Base-by-base conservation (phyloP, 2,329 filamentous ascomycete genomes). In the Pseudogymnoascus sp. region DNA sequence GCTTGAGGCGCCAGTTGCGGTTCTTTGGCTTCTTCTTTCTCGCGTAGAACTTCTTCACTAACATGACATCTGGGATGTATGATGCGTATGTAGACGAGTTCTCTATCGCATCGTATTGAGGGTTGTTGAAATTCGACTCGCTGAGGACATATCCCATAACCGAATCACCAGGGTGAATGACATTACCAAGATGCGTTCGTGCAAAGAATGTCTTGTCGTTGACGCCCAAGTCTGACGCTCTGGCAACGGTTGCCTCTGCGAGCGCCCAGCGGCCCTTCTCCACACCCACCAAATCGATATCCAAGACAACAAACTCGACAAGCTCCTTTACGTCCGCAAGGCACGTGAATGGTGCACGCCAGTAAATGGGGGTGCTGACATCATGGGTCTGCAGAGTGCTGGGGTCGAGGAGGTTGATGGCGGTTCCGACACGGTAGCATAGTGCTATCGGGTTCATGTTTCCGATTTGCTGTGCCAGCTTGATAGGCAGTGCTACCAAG, bases 11-110 rank as follows among this genome's bases (percentile, higher is more conserved):
- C 94, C 94, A 99, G 80, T 90, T 90, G 68, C 95, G 86, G 74
- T 81, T 83, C 79, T 86, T 87, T 73, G 85, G 83, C 84, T 93
- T 96, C 79, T 89, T 87, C 76, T 89, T 88, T 68, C 90, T 85
- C 62, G 88, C 85, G 77, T 95, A 99, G 81, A 90, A 87, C 76
- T 99, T 99, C 91, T 96, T 97, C 74, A 99, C 91, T 3, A 99
- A 82, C 5, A 99, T 78, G 0, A 97, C 94, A 70, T 99, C 94
- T 0, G 94, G 94, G 61, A 99, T 89, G 3, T 82, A 85, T 2
- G 86, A 87, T 2, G 84, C 79, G 75, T 95, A 93, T 59, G 87
- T 85, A 73, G 85, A 85, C 60, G 87, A 91, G 59, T 82, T 76
- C 74, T 97, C 92, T 35, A 97, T 82, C 4, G 87, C 89, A 68